phyloP scores from a whole-genome alignment of 2,329 filamentous ascomycete species.

The Hymenoscyphus infarciens region DNA sequence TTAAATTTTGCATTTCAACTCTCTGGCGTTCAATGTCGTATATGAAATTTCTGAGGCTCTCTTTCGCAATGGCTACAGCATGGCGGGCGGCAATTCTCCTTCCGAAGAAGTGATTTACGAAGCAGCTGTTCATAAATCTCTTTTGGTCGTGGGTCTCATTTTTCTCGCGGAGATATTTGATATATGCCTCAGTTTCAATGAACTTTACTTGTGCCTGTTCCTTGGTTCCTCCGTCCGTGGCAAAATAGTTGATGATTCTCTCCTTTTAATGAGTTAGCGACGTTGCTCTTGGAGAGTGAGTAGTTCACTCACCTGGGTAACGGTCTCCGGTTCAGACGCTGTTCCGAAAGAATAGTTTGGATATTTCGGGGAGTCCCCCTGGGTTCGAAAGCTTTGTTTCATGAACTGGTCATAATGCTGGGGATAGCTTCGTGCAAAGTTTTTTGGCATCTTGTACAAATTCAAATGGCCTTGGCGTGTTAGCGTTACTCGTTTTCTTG shows the following conservation, averaged over 20 bases:
- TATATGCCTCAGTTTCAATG: background rate
- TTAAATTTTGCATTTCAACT: background rate
- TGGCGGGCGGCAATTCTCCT: background rate
- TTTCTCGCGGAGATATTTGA: background rate
- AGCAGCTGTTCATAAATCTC: background rate
- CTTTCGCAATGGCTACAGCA: background rate
- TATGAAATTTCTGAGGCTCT: background rate
- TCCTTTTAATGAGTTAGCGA: background rate
- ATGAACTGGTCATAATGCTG: background rate
- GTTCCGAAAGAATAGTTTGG: background rate
- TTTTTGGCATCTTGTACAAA: conserved; percentile 7
- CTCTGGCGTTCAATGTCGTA: background rate
- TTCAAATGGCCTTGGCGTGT: conserved; percentile 6
- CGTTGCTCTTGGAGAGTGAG: background rate
- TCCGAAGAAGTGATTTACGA: background rate
- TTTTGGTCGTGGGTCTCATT: background rate
- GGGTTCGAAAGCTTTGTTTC: background rate
- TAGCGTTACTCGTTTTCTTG: background rate
- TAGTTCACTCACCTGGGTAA: conserved; percentile 11
- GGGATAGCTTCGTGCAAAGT: conserved; percentile 14
- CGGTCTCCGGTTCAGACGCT: conserved; percentile 14
- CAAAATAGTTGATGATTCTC: background rate
- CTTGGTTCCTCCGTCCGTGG: background rate
- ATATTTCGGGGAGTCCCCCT: background rate
- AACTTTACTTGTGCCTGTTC: conserved; percentile 11